Evolutionary conservation across 2,329 filamentous ascomycete species (phyloP), one percentile per base, ranked within the genome.

Genomic region (Achaetomium macrosporum): DNA sequence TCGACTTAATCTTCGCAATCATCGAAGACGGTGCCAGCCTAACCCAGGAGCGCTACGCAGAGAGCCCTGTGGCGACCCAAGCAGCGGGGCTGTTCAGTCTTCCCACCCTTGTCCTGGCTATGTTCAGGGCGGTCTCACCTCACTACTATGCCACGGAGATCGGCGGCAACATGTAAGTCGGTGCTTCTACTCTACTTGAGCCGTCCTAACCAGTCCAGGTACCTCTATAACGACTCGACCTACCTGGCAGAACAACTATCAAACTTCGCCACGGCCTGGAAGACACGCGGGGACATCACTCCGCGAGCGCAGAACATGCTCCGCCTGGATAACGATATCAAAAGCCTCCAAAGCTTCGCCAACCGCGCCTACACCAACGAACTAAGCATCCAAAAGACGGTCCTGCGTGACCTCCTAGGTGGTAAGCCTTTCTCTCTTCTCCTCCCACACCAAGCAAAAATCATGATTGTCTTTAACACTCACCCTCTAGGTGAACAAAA

Each of bases 101-200:
- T 3, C 88, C 88, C 1, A 86, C 83, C 1, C 78, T 90, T 16
- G 77, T 84, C 1, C 72, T 93, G 41, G 87, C 87, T n/a, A 81
- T 91, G 70, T 93, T 90, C 67, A 77, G 88, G 46, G 87, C 88
- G 3, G 82, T 90, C 2, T 86, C 88, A 5, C 82, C 85, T 0
- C 80, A 86, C 53, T 88, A 87, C 63, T 93, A 93, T 65, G 75
- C 81, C 0, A 73, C 80, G 13, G 75, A 82, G 37, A 70, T 72
- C 13, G 79, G 78, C 20, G 83, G 83, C 20, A 85, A 81, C 60
- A 86, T 87, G 83, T 84, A 69, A 65, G 78, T 63, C 11, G 16
- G 11, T 10, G 9, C 3, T 2, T 15, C 20, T n/a, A 11, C 8
- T 3, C 9, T 11, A n/a, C 42, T 31, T 5, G 15, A 16, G 7